Evolutionary conservation across 768 basidiomycete genomes (phyloP), one percentile per base, ranked within the genome.

Genomic region (Dentipellis sp.): DNA sequence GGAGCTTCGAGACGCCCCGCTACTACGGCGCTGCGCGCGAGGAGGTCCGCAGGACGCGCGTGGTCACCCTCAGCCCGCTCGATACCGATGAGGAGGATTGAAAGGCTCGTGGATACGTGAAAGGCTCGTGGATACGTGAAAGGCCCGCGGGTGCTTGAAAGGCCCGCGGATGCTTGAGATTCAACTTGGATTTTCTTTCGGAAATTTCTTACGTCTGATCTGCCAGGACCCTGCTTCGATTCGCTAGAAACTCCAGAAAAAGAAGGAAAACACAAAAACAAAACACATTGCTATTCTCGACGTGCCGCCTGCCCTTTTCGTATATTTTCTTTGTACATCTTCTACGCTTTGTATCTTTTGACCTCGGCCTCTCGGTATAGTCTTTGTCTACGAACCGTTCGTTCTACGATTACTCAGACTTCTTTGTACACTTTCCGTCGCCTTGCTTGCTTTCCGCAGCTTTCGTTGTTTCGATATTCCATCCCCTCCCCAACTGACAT

Each of bases 1-100:
- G 84, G 84, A 81, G 82, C 64, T 85, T 88, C 67, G 80, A 85
- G 67, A 82, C 79, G 23, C 76, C 78, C 62, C 75, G 83, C 37
- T 86, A 88, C 71, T 86, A 87, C 63, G 84, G 84, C 49, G 69
- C 73, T 58, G 69, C 73, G 42, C 77, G 79, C 59, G 62, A 73
- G 38, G 74, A 80, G 67, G 74, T 86, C 64, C 79, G 38, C 34
- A 53, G 52, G 50, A 60, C 59, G 10, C 59, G 56, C 29, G 23
- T 60, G 47, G 61, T 62, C 36, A 45, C n/a, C 12, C 42, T 45
- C n/a, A 45, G 42, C n/a, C 42, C 42, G 2, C 42, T 17, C 5
- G 42, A 45, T 19, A 17, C n/a, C 1, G 42, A 45, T 3, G 42
- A 45, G 5, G n/a, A 45, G 16, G 29, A 29, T 45, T 17, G 42